Percentiles rank a stretch among this genome's conserved stretches.
phyloP scores from a whole-genome alignment of 805 yeast species.

The Pichia cephalocereana region DNA sequence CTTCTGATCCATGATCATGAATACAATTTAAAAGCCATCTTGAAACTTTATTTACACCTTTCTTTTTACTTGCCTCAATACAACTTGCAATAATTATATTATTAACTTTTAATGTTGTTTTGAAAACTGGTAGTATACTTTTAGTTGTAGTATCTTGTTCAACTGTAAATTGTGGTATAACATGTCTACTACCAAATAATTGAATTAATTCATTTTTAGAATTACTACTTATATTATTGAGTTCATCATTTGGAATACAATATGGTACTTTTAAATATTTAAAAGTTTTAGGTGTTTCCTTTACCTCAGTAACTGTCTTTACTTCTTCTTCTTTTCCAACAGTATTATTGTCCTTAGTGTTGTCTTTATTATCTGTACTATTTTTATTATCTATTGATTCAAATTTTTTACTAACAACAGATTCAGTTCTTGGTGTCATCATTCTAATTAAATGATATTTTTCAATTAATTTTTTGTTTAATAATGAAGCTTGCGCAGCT shows the following conservation, averaged over 20 bases:
- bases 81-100: constrained; percentile 27
- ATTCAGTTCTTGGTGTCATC: constrained; percentile 34
- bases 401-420: constrained; percentile 8
- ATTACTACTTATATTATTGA: neutral
- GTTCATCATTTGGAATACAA: neutral
- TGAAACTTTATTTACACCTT: constrained; percentile 33
- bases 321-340: too few relatives aligned
- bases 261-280: constrained; percentile 1
- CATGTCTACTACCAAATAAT: constrained; percentile 4
- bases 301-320: too few relatives aligned
- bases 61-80: constrained; percentile 27
- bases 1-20: constrained; percentile 2
- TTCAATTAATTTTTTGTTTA: constrained; percentile 49
- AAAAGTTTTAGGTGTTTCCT: neutral
- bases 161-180: constrained; percentile 25
- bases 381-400: neutral
- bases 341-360: neutral
- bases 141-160: constrained; percentile 2
- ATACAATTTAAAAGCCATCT: constrained; percentile 18
- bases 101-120: constrained; percentile 23
- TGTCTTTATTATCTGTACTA: neutral
- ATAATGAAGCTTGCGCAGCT: constrained; percentile 78
- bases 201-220: constrained; percentile 6
- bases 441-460: constrained; percentile 53
- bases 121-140: constrained; percentile 14